Conservation (phyloP, 768 basidiomycete genomes). For the Lentinula sp. region DNA sequence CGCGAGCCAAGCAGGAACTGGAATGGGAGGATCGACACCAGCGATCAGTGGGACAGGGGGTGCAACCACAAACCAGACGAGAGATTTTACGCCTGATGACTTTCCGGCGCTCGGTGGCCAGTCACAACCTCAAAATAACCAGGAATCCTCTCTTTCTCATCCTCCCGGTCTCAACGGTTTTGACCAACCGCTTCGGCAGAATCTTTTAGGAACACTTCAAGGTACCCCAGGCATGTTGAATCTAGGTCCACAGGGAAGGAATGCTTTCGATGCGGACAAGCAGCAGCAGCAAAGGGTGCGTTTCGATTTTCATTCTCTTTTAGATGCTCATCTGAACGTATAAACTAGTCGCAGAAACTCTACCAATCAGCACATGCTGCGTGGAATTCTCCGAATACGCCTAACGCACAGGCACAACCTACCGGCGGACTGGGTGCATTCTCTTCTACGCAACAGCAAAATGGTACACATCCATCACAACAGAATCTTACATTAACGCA, state of each 20-base stretch:
- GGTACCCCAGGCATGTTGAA: conserved; percentile 68
- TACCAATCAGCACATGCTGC: conserved; percentile 57
- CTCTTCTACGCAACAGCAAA: conserved; percentile 27
- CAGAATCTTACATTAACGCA: conserved; percentile 37
- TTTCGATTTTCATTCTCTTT: conserved; percentile 16
- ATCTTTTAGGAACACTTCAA: conserved; percentile 44
- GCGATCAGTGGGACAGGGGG: conserved; percentile 23
- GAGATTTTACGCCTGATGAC: conserved; percentile 83
- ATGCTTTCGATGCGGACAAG: conserved; percentile 59
- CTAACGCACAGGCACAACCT: conserved; percentile 21
- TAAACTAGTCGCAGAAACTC: conserved; percentile 46
- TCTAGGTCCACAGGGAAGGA: conserved; percentile 36
- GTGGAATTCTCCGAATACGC: conserved; percentile 52
- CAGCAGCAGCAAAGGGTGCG: conserved; percentile 53
- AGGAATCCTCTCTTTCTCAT: conserved; percentile 30
- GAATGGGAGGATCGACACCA: conserved; percentile 27
- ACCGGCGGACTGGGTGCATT: conserved; percentile 5
- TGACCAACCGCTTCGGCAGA: conserved; percentile 53
- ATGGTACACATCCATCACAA: conserved; percentile 35
- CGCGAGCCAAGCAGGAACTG: conserved; percentile 64
- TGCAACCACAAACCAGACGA: conserved; percentile 32
- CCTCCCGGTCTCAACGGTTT: conserved; percentile 81
- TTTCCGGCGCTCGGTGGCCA: conserved; percentile 78
- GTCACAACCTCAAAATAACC: conserved; percentile 25
- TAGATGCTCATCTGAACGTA: background rate